phyloP scores from a whole-genome alignment of 2,329 filamentous ascomycete species.

The Aspergillus fischeri region DNA sequence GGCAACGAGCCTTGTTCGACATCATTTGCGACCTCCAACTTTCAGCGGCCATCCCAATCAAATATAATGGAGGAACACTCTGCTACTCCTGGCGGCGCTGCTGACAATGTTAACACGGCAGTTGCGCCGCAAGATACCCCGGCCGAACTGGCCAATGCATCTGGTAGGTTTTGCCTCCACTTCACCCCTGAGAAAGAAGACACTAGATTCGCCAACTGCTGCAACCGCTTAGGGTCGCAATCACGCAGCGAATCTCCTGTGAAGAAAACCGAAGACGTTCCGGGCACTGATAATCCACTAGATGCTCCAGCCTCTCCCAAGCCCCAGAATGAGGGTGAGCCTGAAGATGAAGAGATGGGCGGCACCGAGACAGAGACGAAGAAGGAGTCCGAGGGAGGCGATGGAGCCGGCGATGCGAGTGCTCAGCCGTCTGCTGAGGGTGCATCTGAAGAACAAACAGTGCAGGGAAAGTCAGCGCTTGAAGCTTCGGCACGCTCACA shows the following conservation, averaged over 20 bases:
- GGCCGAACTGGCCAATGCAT: slow-evolving; percentile 26
- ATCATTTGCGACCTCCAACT: slow-evolving; percentile 26
- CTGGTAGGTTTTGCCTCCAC: slow-evolving; percentile 26
- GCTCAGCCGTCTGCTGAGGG: slow-evolving; percentile 45
- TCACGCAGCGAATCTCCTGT: slow-evolving; percentile 29
- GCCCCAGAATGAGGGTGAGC: slow-evolving; percentile 55
- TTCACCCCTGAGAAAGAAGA: slow-evolving; percentile 7
- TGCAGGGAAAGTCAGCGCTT: slow-evolving; percentile 72
- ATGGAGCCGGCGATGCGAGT: slow-evolving; percentile 45
- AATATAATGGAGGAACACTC: slow-evolving; percentile 36
- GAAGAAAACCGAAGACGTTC: slow-evolving; percentile 25
- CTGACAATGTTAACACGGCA: slow-evolving; percentile 25
- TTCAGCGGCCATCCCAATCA: slow-evolving; percentile 22
- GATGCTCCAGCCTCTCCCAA: slow-evolving; percentile 65
- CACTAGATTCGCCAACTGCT: slow-evolving; percentile 10
- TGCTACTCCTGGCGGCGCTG: slow-evolving; percentile 21
- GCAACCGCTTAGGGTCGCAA: slow-evolving; percentile 28
- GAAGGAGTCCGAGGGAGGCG: slow-evolving; percentile 42
- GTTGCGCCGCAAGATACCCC: slow-evolving; percentile 26
- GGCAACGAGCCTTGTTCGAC: slow-evolving; percentile 29
- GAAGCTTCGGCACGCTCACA: slow-evolving; percentile 88
- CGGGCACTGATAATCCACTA: slow-evolving; percentile 59
- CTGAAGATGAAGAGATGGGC: slow-evolving; percentile 76
- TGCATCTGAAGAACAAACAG: slow-evolving; percentile 50
- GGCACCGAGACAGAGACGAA: slow-evolving; percentile 51